phyloP scores from a whole-genome alignment of 805 yeast genomes.

The Nakazawaea siamensis region DNA sequence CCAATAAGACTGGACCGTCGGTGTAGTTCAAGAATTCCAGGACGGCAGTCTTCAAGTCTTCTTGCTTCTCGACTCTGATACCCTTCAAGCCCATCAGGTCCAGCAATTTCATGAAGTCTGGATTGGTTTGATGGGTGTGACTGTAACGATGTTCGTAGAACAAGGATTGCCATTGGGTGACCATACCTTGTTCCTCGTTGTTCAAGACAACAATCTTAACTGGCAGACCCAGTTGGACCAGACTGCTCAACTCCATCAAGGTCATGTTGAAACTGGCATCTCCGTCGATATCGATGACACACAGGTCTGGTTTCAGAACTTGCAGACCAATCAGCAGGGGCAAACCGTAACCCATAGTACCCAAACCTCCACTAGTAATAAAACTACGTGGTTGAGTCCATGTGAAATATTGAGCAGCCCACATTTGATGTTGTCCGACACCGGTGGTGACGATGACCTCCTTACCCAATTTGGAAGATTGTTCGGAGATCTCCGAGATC shows the following conservation, averaged over 20 bases:
- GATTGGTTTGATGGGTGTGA: constrained; percentile 96
- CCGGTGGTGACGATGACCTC: constrained; percentile 92
- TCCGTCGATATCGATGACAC: constrained; percentile 96
- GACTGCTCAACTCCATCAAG: constrained; percentile 83
- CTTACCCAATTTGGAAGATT: constrained; percentile 53
- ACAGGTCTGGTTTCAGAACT: constrained; percentile 88
- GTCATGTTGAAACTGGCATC: constrained; percentile 99
- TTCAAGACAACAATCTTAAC: constrained; percentile 84
- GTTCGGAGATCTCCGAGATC: constrained; percentile 65
- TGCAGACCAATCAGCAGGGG: constrained; percentile 99
- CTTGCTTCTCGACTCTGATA: constrained; percentile 62
- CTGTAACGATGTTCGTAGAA: constrained; percentile 96
- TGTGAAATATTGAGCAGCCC: constrained; percentile 98
- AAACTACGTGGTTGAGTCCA: constrained; percentile 91
- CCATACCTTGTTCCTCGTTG: constrained; percentile 99
- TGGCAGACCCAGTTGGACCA: constrained; percentile 89
- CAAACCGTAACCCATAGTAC: constrained; percentile 97
- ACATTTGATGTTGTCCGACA: constrained; percentile 99
- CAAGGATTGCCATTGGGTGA: constrained; percentile 97
- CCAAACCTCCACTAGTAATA: constrained; percentile 98
- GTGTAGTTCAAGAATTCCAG: constrained; percentile 63
- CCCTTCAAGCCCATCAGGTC: constrained; percentile 92
- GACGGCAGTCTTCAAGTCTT: constrained; percentile 50
- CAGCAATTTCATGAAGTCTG: constrained; percentile 86
- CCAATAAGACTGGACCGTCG: constrained; percentile 82